Evolutionary conservation across 163 green algal species (phyloP), one percentile per base, ranked within the genome.

Genomic region (Chlorella variabilis): DNA sequence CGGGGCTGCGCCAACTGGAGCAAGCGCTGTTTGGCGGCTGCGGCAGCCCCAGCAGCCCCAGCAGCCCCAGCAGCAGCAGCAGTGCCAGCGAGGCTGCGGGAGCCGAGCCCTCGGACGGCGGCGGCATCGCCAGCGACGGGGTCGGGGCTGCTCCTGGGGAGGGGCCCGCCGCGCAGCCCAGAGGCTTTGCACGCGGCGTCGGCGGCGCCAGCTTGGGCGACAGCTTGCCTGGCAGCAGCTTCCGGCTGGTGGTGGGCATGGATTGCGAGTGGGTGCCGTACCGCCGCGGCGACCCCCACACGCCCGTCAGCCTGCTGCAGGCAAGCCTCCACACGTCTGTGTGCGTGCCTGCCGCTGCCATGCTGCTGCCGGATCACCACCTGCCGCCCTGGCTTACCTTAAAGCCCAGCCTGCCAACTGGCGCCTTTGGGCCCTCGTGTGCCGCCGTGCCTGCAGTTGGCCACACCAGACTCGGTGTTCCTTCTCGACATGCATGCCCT

Each of bases 231-330:
- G 29, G 42, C 69, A 42, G 29, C 20, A n/a, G 38, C 45, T 81
- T 66, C 41, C 75, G 59, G n/a, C 20, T 78, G 20, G 62, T 79
- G 38, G 61, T 86, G 17, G 82, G 73, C 2, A 15, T 86, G 23
- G 82, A 86, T 45, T 77, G 68, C 34, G 82, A 86, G 38, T 86
- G 82, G 82, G 75, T 59, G 42, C 82, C 82, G 4, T 71, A 74
- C 51, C 11, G 71, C 2, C 68, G 78, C 3, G 75, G 49, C 23
- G 34, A 83, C 39, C 39, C 41, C 18, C 59, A 71, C 41, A 81
- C 82, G 3, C 62, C 63, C 0, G 75, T 83, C 31, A 83, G 74
- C 67, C 38, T 86, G 71, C 63, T 86, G 48, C 81, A 84, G 66
- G 42, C 78, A 34, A 41, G 59, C n/a, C n/a, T n/a, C n/a, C n/a